Percentiles rank a stretch among this genome's conserved stretches.
These are phyloP conservation scores for Trypanosoma theileri DNA, from an alignment of 208 protist species.

Conservation along the genomic window DNA sequence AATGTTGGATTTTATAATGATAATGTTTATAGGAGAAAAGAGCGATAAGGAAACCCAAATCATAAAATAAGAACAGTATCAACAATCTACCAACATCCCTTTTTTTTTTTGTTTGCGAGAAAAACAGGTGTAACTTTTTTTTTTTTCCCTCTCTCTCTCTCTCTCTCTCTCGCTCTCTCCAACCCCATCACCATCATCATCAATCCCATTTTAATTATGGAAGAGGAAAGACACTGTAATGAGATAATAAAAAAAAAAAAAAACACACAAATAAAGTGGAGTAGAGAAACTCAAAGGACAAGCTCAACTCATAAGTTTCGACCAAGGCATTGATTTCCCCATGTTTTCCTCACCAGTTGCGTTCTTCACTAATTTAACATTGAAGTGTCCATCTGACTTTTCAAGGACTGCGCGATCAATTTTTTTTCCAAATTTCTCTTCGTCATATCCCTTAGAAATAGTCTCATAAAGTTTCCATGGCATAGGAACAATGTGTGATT, in stretches of 20 bases:
- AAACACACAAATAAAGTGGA: slow-evolving; percentile 8
- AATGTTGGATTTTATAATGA: no score
- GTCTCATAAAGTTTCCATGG: slow-evolving; percentile 83
- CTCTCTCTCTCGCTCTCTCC: neutral
- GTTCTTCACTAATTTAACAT: neutral
- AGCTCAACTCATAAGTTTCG: slow-evolving; percentile 22
- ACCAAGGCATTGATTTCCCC: slow-evolving; percentile 14
- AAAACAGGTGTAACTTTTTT: neutral
- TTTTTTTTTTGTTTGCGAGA: no score
- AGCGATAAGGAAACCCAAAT: no score
- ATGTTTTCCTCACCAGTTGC: neutral
- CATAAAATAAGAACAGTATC: no score
- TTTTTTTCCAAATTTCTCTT: slow-evolving; percentile 73
- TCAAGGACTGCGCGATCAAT: slow-evolving; percentile 31
- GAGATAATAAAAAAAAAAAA: neutral
- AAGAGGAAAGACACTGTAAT: neutral
- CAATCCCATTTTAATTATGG: neutral
- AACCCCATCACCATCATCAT: neutral
- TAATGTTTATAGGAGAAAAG: no score
- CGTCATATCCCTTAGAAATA: slow-evolving; percentile 78
- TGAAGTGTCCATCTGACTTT: slow-evolving; percentile 34
- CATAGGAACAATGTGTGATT: slow-evolving; percentile 80
- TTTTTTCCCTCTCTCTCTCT: neutral
- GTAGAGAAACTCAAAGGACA: slow-evolving; percentile 9
- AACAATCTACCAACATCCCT: no score